These are phyloP conservation scores for Colletotrichum sp. DNA, from an alignment of 2,329 filamentous ascomycete genomes.

Conservation along the genomic window DNA sequence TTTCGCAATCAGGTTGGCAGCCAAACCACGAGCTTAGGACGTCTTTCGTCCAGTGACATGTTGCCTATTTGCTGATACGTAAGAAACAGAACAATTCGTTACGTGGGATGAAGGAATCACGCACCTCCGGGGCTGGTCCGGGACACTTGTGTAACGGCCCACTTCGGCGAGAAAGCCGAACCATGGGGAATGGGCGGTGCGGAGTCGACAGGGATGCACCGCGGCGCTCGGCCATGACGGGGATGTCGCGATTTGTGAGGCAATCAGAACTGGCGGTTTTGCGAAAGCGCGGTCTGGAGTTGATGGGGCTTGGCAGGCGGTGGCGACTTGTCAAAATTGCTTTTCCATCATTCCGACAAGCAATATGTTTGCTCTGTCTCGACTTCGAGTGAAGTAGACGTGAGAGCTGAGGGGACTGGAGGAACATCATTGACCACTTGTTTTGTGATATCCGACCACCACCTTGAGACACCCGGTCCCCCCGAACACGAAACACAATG, in stretches of 20 bases:
- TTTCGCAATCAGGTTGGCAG: neutral
- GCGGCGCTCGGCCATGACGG: neutral
- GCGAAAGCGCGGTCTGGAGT: neutral
- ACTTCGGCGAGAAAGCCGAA: slow-evolving; percentile 16
- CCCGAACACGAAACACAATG: neutral
- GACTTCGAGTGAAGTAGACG: neutral
- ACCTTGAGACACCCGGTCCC: neutral
- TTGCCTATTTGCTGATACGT: neutral
- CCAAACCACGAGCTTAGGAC: too few species aligned
- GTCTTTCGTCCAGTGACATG: neutral
- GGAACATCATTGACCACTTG: neutral
- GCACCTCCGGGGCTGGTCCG: neutral
- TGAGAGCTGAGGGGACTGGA: neutral
- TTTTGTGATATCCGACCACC: neutral
- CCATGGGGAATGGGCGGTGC: neutral
- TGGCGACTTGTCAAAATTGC: neutral
- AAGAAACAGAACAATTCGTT: neutral
- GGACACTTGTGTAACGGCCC: neutral
- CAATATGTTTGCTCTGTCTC: neutral
- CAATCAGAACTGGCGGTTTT: neutral
- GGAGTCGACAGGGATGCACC: neutral
- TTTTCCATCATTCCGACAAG: neutral
- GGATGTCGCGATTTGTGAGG: slow-evolving; percentile 3
- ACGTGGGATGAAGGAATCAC: neutral
- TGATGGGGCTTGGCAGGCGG: neutral